A percentile compares a stretch with the other conserved stretches of the same genome.
Evolutionary conservation across 768 basidiomycete species (phyloP).

Genomic region (Xanthoconium purpureum): DNA sequence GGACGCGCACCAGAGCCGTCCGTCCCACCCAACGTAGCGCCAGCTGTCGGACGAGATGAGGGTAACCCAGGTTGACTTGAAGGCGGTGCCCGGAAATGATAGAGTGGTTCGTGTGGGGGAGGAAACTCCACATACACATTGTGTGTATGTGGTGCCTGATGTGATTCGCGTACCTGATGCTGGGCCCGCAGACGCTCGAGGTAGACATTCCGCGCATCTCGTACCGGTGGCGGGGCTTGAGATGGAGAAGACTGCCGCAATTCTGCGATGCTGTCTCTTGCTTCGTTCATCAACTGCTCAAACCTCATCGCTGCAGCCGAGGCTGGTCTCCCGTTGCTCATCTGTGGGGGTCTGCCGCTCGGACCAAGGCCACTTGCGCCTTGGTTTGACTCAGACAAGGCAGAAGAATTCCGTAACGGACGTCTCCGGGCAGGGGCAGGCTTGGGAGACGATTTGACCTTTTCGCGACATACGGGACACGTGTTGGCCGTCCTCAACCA

Average conservation of each 20-base stretch:
- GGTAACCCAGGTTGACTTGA: constrained; percentile 6
- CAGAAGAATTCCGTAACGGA: constrained; percentile 1
- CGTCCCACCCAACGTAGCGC: neutral
- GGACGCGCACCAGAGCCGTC: constrained; percentile 13
- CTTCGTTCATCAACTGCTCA: constrained; percentile 20
- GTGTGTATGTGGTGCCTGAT: neutral
- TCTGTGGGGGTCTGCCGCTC: constrained; percentile 5
- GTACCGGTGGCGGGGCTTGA: neutral
- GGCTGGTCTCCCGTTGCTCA: constrained; percentile 13
- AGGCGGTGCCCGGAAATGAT: constrained; percentile 9
- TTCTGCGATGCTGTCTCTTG: constrained; percentile 4
- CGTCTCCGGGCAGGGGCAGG: constrained; percentile 23
- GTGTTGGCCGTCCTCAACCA: constrained; percentile 76
- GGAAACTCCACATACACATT: constrained; percentile 1
- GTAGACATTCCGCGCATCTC: constrained; percentile 6
- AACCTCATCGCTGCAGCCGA: constrained; percentile 20
- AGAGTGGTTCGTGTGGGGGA: neutral
- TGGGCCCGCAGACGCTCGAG: constrained; percentile 17
- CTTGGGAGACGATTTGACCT: constrained; percentile 38
- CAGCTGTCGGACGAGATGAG: constrained; percentile 2
- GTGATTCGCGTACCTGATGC: constrained; percentile 9
- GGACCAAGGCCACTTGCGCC: neutral
- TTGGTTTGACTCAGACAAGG: constrained; percentile 10
- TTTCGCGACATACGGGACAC: constrained; percentile 77
- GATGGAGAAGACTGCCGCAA: constrained; percentile 2